These are phyloP conservation scores for Alternaria sp. DNA, from an alignment of 2,329 filamentous ascomycete species.

Conservation along the genomic window DNA sequence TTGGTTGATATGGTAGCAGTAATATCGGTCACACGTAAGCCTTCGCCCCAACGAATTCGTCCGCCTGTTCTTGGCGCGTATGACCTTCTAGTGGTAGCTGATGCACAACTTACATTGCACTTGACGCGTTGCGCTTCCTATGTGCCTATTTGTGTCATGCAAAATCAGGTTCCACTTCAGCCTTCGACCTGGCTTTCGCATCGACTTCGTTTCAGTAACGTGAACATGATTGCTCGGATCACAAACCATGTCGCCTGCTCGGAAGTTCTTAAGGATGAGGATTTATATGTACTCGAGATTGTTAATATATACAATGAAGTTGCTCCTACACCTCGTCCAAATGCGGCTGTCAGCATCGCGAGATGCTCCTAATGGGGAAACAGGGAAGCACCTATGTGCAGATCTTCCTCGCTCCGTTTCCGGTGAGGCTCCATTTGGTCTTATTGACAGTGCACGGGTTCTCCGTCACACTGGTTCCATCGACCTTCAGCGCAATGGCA, in stretches of 20 bases:
- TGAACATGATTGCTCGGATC: background rate
- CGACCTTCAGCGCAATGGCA: slow-evolving; percentile 57
- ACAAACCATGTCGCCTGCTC: background rate
- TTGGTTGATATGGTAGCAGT: background rate
- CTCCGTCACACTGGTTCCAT: slow-evolving; percentile 60
- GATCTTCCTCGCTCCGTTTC: slow-evolving; percentile 46
- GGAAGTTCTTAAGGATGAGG: background rate
- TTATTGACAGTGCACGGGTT: slow-evolving; percentile 61
- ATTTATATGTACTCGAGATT: background rate
- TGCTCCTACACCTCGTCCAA: background rate
- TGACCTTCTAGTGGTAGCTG: background rate
- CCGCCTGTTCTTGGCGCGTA: background rate
- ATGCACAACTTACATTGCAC: background rate
- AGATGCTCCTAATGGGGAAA: background rate
- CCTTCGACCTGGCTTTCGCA: background rate
- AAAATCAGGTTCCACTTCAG: background rate
- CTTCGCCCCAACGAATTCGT: background rate
- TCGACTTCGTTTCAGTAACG: background rate
- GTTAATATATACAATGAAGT: slow-evolving; percentile 5
- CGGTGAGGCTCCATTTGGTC: slow-evolving; percentile 57
- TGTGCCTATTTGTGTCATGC: background rate
- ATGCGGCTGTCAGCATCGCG: background rate
- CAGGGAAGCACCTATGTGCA: slow-evolving; percentile 15
- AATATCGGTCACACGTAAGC: background rate
- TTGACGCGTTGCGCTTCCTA: background rate